Percentiles rank a stretch among this genome's conserved stretches.
Conservation (phyloP, 1,284 basidiomycete species). For the Irpex rosettiformis region DNA sequence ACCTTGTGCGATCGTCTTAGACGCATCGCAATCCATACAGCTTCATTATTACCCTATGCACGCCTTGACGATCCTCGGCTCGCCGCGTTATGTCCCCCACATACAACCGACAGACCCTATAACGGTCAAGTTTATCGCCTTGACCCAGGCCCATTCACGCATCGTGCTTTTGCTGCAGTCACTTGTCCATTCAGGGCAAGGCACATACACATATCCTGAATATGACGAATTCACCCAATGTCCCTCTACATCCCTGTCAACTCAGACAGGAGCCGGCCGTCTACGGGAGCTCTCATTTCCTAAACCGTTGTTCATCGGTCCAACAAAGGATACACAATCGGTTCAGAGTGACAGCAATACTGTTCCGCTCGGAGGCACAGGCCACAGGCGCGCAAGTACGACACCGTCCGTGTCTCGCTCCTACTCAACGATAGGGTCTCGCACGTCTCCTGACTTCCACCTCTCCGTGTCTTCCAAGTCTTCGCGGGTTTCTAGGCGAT, state of each 20-base stretch:
- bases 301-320: constrained; percentile 44
- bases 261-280: constrained; percentile 19
- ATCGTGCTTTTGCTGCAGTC: constrained; percentile 70
- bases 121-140: constrained; percentile 39
- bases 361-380: neutral
- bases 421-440: constrained; percentile 3
- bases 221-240: constrained; percentile 31
- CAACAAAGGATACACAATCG: constrained; percentile 9
- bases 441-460: constrained; percentile 20
- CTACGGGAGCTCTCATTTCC: constrained; percentile 67
- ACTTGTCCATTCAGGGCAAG: constrained; percentile 54
- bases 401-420: constrained; percentile 1
- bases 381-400: constrained; percentile 10
- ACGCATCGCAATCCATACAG: constrained; percentile 40
- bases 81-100: constrained; percentile 27
- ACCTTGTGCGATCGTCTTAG: neutral
- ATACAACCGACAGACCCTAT: constrained; percentile 32
- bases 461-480: neutral
- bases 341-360: neutral
- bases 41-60: constrained; percentile 59
- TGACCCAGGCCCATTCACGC: constrained; percentile 65
- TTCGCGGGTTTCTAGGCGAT: constrained; percentile 4
- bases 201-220: constrained; percentile 40
- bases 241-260: constrained; percentile 7
- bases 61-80: constrained; percentile 49